A percentile compares a stretch with the other conserved stretches of the same genome.
Evolutionary conservation across 2,329 filamentous ascomycete genomes (phyloP).

Genomic region (Colletotrichum caudatum): DNA sequence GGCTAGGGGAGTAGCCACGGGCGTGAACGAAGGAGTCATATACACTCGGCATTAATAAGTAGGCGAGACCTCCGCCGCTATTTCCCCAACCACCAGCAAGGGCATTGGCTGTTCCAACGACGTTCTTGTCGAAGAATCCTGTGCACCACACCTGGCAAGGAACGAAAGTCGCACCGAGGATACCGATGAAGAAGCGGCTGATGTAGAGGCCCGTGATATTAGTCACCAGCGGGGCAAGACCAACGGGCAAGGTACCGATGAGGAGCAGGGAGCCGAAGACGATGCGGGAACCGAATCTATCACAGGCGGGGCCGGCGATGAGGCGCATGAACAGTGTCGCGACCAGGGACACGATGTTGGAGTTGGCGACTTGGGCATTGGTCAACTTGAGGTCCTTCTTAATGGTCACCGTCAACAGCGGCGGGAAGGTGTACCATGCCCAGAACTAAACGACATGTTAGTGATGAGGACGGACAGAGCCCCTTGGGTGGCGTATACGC

Average conservation of each 20-base stretch:
- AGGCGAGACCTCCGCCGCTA: slow-evolving; percentile 88
- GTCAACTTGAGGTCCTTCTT: slow-evolving; percentile 81
- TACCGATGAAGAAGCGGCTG: slow-evolving; percentile 83
- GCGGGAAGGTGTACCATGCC: slow-evolving; percentile 94
- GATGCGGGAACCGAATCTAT: slow-evolving; percentile 82
- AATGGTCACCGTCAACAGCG: slow-evolving; percentile 82
- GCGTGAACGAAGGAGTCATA: slow-evolving; percentile 78
- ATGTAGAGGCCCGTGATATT: slow-evolving; percentile 73
- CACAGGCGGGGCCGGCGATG: slow-evolving; percentile 85
- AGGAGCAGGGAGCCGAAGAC: slow-evolving; percentile 86
- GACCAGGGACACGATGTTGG: slow-evolving; percentile 85
- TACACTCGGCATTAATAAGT: slow-evolving; percentile 92
- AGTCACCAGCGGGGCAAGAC: slow-evolving; percentile 81
- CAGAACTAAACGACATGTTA: slow-evolving; percentile 69
- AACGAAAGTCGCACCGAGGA: slow-evolving; percentile 82
- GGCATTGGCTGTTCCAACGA: slow-evolving; percentile 90
- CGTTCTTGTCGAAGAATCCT: slow-evolving; percentile 92
- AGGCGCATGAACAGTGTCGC: slow-evolving; percentile 82
- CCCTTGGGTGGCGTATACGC: slow-evolving; percentile 55
- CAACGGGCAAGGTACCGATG: slow-evolving; percentile 82
- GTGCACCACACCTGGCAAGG: slow-evolving; percentile 95
- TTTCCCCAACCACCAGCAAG: slow-evolving; percentile 89
- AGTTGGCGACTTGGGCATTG: slow-evolving; percentile 81
- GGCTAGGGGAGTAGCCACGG: slow-evolving; percentile 71
- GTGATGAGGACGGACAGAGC: background rate